Base-by-base conservation (phyloP, 805 yeast species). In the Yarrowia bubula region DNA sequence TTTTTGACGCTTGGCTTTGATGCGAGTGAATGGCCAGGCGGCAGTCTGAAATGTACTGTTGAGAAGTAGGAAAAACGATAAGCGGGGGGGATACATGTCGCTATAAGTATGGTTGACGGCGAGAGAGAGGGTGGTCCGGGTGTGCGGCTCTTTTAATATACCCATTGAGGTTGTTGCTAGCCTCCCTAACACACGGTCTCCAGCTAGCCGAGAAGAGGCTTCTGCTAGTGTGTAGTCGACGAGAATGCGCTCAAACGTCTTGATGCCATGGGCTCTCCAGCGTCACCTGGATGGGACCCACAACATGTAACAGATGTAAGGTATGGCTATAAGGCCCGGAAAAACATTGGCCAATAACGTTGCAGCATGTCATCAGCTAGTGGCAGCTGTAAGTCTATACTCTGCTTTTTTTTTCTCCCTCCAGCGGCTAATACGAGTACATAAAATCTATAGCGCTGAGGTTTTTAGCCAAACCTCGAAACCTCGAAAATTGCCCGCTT, bases 41-140 rank as follows among this genome's bases (percentile, higher is more conserved):
- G 47, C 61, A 55, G 61, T 39, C 61, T 55, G 47, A 55, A 55
- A 55, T 39, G 47, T 53, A 53, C 60, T 31, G 58, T 35, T n/a
- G 32, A 17, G 55, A 17, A 32, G 8, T 31, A 22, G 28, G 28
- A 15, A 22, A 18, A 51, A 5, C 37, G 47, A 55, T 55, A 55
- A 55, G 61, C 61, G 47, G 47, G 58, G 58, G 55, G 31, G 33
- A 22, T 14, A 35, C 57, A 50, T 50, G 57, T 14, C 31, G 17
- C 18, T 51, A 38, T 53, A 38, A 38, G 44, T 38, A 39, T 4
- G 32, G 14, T 17, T 17, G 8, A 17, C 4, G 31, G 31, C 33
- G 35, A 33, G 53, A 2, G 22, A 15, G 31, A 5, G 37, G 28
- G 13, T 35, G 41, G 14, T 11, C 42, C 57, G 57, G 57, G 53